Conservation (phyloP, 2,329 filamentous ascomycete species). For the Pseudogymnoascus sp. region DNA sequence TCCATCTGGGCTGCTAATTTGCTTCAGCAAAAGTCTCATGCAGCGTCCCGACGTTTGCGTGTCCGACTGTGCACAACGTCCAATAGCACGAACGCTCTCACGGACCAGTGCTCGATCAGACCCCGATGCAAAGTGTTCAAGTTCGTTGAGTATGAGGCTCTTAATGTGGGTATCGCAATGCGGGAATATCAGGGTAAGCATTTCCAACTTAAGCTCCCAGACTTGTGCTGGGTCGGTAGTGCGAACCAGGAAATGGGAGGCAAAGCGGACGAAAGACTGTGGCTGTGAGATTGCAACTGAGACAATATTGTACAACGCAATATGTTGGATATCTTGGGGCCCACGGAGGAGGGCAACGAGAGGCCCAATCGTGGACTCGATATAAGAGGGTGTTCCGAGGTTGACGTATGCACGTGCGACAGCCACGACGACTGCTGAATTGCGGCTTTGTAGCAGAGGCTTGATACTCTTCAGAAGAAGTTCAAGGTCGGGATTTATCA, state of each 20-base stretch:
- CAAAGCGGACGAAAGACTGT: conserved; percentile 76
- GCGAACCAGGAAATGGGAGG: conserved; percentile 81
- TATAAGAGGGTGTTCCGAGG: conserved; percentile 71
- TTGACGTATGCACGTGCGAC: conserved; percentile 80
- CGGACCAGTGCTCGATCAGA: conserved; percentile 71
- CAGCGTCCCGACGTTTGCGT: conserved; percentile 66
- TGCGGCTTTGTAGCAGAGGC: conserved; percentile 84
- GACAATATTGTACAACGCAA: conserved; percentile 90
- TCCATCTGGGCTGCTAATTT: conserved; percentile 82
- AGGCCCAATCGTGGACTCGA: conserved; percentile 70
- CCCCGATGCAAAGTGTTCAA: conserved; percentile 84
- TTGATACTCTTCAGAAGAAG: conserved; percentile 72
- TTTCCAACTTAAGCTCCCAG: conserved; percentile 86
- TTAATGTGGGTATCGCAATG: conserved; percentile 69
- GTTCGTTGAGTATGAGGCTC: conserved; percentile 80
- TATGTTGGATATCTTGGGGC: conserved; percentile 78
- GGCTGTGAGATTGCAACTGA: conserved; percentile 77
- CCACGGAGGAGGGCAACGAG: conserved; percentile 78
- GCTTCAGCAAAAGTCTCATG: conserved; percentile 71
- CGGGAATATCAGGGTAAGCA: conserved; percentile 85
- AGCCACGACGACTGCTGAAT: conserved; percentile 84
- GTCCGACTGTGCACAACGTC: conserved; percentile 80
- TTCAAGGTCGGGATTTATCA: conserved; percentile 75
- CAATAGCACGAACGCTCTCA: conserved; percentile 87
- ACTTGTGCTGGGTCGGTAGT: conserved; percentile 72